Percentiles rank a stretch among this genome's conserved stretches.
Conservation (phyloP, 2,329 filamentous ascomycete genomes). For the Xylaria sp. region DNA sequence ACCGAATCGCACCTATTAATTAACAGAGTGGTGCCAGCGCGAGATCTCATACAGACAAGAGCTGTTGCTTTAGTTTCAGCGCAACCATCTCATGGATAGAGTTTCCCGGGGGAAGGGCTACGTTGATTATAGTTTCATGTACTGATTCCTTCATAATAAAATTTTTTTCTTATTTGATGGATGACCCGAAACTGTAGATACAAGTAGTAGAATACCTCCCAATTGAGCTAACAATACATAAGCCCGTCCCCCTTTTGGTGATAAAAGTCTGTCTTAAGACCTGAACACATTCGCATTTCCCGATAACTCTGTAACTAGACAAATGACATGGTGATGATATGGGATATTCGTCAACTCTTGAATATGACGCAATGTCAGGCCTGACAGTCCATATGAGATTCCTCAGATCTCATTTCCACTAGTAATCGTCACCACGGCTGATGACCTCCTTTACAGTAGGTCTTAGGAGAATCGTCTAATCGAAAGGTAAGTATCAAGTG, state of each 20-base stretch:
- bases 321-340: not conserved
- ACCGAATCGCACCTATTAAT: not conserved
- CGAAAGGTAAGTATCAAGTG: slow-evolving; percentile 48
- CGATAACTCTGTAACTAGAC: not conserved
- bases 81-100: not conserved
- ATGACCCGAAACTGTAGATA: not conserved
- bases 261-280: not conserved
- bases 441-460: slow-evolving; percentile 89
- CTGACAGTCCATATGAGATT: not conserved
- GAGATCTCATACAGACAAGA: not conserved
- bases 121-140: not conserved
- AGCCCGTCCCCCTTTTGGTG: not conserved
- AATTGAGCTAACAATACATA: not conserved
- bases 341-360: not conserved
- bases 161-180: not conserved
- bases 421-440: slow-evolving; percentile 87
- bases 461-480: slow-evolving; percentile 72
- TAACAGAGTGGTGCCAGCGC: not conserved
- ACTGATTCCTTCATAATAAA: not conserved
- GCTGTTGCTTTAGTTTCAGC: not conserved
- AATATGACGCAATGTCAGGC: not conserved
- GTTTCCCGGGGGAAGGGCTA: not conserved
- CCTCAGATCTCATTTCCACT: slow-evolving; percentile 42
- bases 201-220: not conserved
- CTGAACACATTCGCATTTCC: not conserved